Evolutionary conservation across 331 rosid genomes (phyloP).

Genomic region (Saraca asoca): DNA sequence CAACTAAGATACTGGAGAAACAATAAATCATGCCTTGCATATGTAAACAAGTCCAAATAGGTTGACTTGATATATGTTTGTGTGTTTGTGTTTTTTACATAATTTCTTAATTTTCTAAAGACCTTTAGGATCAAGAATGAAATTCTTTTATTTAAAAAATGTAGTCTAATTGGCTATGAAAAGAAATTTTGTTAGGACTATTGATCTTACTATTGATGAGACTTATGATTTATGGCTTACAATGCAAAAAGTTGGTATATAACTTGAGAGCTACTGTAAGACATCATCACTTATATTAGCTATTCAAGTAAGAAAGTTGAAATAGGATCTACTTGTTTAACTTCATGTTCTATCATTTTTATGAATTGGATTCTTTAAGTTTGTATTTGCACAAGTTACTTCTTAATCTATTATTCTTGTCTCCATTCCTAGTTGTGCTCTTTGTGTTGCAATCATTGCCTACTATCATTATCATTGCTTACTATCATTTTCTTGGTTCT

Average conservation of each 20-base stretch:
- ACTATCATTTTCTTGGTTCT: no score
- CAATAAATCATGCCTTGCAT: no score
- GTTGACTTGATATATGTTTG: conserved; percentile 2
- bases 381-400: conserved; percentile 1
- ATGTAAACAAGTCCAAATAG: no score
- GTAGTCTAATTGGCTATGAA: neutral
- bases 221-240: conserved; percentile 85
- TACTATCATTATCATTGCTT: no score
- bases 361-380: neutral
- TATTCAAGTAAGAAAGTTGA: conserved; percentile 64
- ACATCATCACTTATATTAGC: conserved; percentile 81
- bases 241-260: conserved; percentile 74
- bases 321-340: conserved; percentile 13
- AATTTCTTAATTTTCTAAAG: neutral
- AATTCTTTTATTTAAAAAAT: conserved; percentile 23
- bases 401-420: neutral
- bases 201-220: conserved; percentile 86
- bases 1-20: no score
- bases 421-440: neutral
- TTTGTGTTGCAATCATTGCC: conserved; percentile 7
- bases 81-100: neutral
- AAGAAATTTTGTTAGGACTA: conserved; percentile 1
- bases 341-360: neutral
- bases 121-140: neutral
- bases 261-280: conserved; percentile 73